phyloP scores from a whole-genome alignment of 495 filamentous ascomycete genomes.

The Trichocladium antarcticum region DNA sequence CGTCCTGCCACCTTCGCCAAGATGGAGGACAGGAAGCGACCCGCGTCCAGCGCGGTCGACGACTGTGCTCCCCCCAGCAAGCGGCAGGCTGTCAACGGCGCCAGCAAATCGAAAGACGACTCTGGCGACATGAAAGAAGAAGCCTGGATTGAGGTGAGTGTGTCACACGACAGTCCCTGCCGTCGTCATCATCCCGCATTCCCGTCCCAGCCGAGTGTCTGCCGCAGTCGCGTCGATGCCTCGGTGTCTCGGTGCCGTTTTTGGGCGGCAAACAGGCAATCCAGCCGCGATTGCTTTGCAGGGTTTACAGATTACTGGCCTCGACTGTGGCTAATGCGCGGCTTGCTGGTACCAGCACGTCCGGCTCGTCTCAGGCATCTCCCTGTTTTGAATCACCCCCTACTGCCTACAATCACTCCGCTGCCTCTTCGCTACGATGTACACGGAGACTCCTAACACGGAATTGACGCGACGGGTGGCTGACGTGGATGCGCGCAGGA shows the following conservation, averaged over 20 bases:
- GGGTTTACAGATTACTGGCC: constrained; percentile 23
- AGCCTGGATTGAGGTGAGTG: constrained; percentile 65
- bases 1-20: constrained; percentile 58
- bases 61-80: constrained; percentile 74
- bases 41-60: constrained; percentile 60
- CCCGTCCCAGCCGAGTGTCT: constrained; percentile 1
- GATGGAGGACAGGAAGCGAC: constrained; percentile 97
- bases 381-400: constrained; percentile 18
- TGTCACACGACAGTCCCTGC: constrained; percentile 22
- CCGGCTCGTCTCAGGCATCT: constrained; percentile 21
- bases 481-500: constrained; percentile 44
- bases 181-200: constrained; percentile 12
- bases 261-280: constrained; percentile 9
- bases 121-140: constrained; percentile 70
- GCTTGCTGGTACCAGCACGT: constrained; percentile 37
- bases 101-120: constrained; percentile 60
- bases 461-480: constrained; percentile 21
- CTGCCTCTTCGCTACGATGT: constrained; percentile 20
- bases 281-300: constrained; percentile 19
- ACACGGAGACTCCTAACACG: constrained; percentile 18
- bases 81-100: constrained; percentile 74
- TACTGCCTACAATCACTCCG: constrained; percentile 14
- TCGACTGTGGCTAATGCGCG: constrained; percentile 39
- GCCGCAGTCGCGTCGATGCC: constrained; percentile 11
- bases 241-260: constrained; percentile 1